These are phyloP conservation scores for Lentinula boryana DNA, from an alignment of 768 basidiomycete species.

Conservation along the genomic window DNA sequence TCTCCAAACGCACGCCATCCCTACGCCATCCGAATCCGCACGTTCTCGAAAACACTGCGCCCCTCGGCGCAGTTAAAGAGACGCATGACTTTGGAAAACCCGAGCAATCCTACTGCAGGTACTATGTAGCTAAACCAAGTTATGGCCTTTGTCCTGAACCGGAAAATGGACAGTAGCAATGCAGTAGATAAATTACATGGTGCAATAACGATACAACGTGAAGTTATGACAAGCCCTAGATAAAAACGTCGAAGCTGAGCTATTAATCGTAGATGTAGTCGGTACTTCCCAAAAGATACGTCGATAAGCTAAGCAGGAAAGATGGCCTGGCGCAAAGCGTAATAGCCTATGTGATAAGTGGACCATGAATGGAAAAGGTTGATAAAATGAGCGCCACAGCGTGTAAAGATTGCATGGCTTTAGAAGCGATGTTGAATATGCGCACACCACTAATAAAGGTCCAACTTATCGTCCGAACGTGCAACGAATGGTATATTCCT, in stretches of 20 bases:
- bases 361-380: neutral
- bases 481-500: slow-evolving; percentile 53
- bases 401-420: neutral
- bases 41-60: no score
- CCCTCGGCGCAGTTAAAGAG: no score
- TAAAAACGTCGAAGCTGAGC: neutral
- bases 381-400: neutral
- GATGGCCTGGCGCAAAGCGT: neutral
- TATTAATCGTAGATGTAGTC: neutral
- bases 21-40: no score
- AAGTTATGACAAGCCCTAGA: neutral
- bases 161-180: neutral
- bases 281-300: neutral
- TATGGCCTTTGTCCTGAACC: no score
- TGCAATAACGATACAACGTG: neutral
- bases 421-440: neutral
- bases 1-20: no score
- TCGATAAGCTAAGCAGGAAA: neutral
- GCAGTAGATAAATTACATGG: neutral
- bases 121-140: no score
- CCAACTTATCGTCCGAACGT: slow-evolving; percentile 59
- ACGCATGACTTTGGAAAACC: no score
- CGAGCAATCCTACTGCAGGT: no score
- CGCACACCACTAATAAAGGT: slow-evolving; percentile 41
- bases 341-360: neutral